Evolutionary conservation across 441 rosid species (phyloP).

Genomic region (Gossypium schwendimanii): DNA sequence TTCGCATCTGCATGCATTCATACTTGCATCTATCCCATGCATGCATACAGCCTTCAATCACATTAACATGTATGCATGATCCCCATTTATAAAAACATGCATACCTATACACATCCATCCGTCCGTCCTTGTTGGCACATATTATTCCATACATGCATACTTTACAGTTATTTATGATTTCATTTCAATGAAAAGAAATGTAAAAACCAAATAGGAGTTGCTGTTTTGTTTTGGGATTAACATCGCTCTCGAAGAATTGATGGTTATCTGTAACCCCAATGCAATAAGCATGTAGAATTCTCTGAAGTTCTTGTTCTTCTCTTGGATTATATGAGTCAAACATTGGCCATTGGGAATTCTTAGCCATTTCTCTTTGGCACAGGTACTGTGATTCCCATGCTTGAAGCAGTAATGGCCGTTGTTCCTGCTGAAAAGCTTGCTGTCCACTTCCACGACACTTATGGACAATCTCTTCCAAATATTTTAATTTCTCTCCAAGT

Average conservation of each 20-base stretch:
- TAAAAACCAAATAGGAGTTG: neutral
- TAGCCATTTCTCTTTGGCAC: conserved; percentile 16
- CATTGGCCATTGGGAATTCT: neutral
- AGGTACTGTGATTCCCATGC: conserved; percentile 86
- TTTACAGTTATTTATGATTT: neutral
- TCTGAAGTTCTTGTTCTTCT: neutral
- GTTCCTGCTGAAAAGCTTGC: conserved; percentile 78
- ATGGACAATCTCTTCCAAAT: conserved; percentile 90
- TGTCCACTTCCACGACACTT: conserved; percentile 94
- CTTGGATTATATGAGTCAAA: conserved; percentile 1
- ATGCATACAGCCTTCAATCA: neutral
- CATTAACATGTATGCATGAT: neutral
- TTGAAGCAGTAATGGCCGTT: conserved; percentile 77
- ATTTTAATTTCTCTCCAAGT: conserved; percentile 85
- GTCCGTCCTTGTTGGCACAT: neutral
- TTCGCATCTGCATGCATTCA: neutral
- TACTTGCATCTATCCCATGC: neutral
- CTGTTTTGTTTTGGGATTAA: neutral
- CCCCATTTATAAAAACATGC: neutral
- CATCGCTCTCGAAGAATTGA: neutral
- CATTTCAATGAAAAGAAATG: neutral
- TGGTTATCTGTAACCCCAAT: neutral
- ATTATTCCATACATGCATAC: neutral
- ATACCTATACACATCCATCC: neutral
- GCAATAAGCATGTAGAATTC: neutral